Evolutionary conservation across 2,329 filamentous ascomycete genomes (phyloP).

Genomic region (Ceratocystis ficicola): DNA sequence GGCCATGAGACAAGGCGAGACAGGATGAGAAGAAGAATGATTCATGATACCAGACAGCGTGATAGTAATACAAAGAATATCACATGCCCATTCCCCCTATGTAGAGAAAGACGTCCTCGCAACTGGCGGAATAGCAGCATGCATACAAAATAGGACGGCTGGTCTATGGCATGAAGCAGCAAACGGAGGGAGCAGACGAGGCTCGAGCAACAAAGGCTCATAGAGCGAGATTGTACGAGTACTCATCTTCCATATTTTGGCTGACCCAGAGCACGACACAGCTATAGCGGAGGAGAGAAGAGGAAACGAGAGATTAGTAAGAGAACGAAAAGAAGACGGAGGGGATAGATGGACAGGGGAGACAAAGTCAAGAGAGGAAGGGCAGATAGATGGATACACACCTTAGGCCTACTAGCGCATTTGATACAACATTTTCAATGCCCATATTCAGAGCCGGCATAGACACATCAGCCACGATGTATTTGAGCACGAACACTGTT

Average conservation of each 20-base stretch:
- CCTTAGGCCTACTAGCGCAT: slow-evolving; percentile 50
- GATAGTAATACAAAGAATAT: slow-evolving; percentile 13
- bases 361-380: not conserved
- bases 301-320: not conserved
- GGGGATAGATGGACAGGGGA: not conserved
- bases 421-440: slow-evolving; percentile 53
- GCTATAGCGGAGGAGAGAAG: slow-evolving; percentile 29
- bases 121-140: not conserved
- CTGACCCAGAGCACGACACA: slow-evolving; percentile 55
- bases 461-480: slow-evolving; percentile 42
- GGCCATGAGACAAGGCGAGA: too few relatives aligned
- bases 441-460: slow-evolving; percentile 54
- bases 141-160: not conserved
- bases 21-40: not conserved
- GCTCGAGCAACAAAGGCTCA: slow-evolving; percentile 27
- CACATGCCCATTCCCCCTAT: slow-evolving; percentile 1
- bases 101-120: too few relatives aligned
- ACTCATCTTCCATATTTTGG: slow-evolving; percentile 64
- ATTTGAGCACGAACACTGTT: slow-evolving; percentile 56
- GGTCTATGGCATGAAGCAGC: not conserved
- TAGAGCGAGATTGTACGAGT: slow-evolving; percentile 54
- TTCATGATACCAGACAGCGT: slow-evolving; percentile 7
- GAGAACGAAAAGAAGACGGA: too few relatives aligned
- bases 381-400: slow-evolving; percentile 28
- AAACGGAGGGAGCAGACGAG: not conserved